A percentile compares a stretch with the other conserved stretches of the same genome.
These are phyloP conservation scores for Trametes cinnabarina DNA, from an alignment of 768 basidiomycete genomes.

Conservation along the genomic window DNA sequence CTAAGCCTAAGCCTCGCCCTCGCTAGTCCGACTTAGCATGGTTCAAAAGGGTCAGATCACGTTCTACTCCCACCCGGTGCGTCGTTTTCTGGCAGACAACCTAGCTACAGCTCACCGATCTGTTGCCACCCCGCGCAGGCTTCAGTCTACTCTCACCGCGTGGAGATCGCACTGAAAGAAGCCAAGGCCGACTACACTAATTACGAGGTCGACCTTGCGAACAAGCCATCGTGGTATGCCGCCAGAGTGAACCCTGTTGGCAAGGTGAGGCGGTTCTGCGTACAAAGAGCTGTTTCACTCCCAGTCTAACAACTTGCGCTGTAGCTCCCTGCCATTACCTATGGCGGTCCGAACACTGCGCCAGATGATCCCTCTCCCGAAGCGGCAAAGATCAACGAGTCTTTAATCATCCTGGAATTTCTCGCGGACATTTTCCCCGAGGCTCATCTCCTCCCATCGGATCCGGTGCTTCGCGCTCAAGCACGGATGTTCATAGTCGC, in stretches of 20 bases:
- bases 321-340: constrained; percentile 56
- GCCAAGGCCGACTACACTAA: constrained; percentile 45
- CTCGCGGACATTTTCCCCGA: constrained; percentile 55
- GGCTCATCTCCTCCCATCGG: constrained; percentile 47
- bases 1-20: neutral
- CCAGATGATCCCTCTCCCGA: constrained; percentile 56
- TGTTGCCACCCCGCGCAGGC: neutral
- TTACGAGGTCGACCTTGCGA: constrained; percentile 54
- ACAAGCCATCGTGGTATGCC: constrained; percentile 68
- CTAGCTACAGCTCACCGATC: constrained; percentile 31
- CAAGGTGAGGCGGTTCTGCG: constrained; percentile 42
- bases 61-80: constrained; percentile 50
- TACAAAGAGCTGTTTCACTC: no score
- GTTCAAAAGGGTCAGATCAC: constrained; percentile 34
- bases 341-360: constrained; percentile 55
- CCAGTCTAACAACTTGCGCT: neutral
- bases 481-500: constrained; percentile 60
- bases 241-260: constrained; percentile 60
- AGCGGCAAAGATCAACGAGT: constrained; percentile 59
- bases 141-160: constrained; percentile 29
- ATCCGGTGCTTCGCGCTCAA: constrained; percentile 54
- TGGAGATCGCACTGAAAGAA: constrained; percentile 58
- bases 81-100: neutral
- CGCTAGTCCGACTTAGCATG: neutral
- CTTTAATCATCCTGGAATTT: constrained; percentile 62